Base-by-base conservation (phyloP, 345 rosid genomes). In the Pugionium cornutum region DNA sequence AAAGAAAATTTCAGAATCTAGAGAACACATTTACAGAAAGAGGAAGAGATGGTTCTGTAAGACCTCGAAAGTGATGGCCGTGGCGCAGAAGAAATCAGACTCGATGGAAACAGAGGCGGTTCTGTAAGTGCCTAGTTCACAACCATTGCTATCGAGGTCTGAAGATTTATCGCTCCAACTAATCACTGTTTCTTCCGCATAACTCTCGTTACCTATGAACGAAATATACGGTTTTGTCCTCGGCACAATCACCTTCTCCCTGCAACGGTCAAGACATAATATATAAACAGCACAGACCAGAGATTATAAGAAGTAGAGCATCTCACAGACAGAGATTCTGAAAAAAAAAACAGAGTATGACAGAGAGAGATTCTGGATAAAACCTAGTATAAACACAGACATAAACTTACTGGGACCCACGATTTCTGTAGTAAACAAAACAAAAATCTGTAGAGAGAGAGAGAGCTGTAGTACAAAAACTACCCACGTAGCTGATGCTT, bases 31-130 rank as follows among this genome's bases (percentile, higher is more conserved):
- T 29, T 35, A 2, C 10, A 54, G 40, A 30, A 27, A 8, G n/a
- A 56, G 39, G 10, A 5, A 34, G 37, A 37, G 6, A 33, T 36
- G 35, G 37, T 18, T 27, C 34, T 30, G 5, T 18, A 4, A 30
- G 66, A 89, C 95, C 97, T 86, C 86, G 59, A 94, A 82, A 62
- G 97, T 89, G 75, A 94, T 69, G 53, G 84, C 96, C 0, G 85
- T 74, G 9, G 97, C 96, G 5, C 96, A 88, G 53, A 94, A 89
- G 67, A 80, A 89, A 81, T 89, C 87, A 3, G 95, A 82, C 41
- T 80, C 82, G 3, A 94, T 56, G 1, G 86, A 76, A 47, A 85
- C 95, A 2, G 97, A 80, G 8, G 97, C 97, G 33, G 96, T 82
- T 69, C 71, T 79, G 31, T 71, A 86, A 6, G 99, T 94, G 62